Evolutionary conservation across 768 basidiomycete genomes (phyloP).

Genomic region (Trametes meyenii): DNA sequence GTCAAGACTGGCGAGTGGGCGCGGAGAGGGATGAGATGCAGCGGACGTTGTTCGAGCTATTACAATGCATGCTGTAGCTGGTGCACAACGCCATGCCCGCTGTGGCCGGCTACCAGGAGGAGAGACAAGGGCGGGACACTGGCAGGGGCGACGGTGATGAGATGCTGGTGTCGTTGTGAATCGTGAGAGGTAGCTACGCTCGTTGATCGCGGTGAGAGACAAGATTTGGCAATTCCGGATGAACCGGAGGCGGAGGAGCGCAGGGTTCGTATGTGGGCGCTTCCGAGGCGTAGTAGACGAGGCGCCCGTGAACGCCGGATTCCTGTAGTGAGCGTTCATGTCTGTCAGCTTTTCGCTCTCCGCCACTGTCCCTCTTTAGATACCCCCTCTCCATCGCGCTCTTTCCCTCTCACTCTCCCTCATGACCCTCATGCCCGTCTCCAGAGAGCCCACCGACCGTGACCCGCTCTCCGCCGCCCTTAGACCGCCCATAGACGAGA

Average conservation of each 20-base stretch:
- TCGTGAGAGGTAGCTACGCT: neutral
- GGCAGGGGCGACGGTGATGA: neutral
- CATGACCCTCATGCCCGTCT: conserved; percentile 29
- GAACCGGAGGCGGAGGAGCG: conserved; percentile 10
- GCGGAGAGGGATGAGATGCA: neutral
- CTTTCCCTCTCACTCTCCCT: neutral
- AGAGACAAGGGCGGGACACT: neutral
- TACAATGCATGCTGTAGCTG: no score
- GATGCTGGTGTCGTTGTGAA: neutral
- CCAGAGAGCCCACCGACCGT: conserved; percentile 30
- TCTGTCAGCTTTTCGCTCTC: conserved; percentile 27
- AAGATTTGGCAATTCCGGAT: conserved; percentile 15
- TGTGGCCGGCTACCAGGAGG: no score
- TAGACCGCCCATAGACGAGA: conserved; percentile 68
- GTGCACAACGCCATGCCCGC: no score
- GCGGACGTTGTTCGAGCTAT: neutral
- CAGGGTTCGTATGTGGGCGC: conserved; percentile 7
- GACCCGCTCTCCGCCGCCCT: conserved; percentile 72
- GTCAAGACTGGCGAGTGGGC: neutral
- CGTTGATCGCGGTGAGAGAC: neutral
- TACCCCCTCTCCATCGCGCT: conserved; percentile 4
- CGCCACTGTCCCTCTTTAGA: conserved; percentile 18
- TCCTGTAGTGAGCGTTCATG: conserved; percentile 21
- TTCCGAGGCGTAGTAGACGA: conserved; percentile 1
- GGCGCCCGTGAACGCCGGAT: conserved; percentile 4